phyloP scores from a whole-genome alignment of 306 rosid genomes.

The Malus domestica region DNA sequence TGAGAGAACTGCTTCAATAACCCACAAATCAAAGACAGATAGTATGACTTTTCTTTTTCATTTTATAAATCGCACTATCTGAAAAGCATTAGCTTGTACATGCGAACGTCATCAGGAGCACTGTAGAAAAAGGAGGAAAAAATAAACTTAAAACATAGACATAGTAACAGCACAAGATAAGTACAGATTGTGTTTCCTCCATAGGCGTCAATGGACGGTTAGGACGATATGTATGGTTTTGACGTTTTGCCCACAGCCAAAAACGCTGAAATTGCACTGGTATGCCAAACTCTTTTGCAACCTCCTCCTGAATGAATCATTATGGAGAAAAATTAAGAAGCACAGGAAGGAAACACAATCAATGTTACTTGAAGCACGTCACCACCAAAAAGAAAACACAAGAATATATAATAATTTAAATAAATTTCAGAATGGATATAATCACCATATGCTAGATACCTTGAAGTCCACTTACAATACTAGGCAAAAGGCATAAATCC shows the following conservation, averaged over 20 bases:
- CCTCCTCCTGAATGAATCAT: constrained; percentile 60
- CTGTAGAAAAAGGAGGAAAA: background rate
- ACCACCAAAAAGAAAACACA: background rate
- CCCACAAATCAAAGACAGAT: background rate
- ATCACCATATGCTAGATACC: background rate
- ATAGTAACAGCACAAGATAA: constrained; percentile 17
- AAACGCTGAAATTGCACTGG: constrained; percentile 80
- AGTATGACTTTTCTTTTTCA: background rate
- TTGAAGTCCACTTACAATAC: background rate
- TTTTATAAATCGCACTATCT: background rate
- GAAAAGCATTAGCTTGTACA: background rate
- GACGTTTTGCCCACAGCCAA: constrained; percentile 91
- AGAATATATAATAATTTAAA: background rate
- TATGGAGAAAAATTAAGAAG: background rate
- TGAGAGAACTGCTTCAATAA: background rate
- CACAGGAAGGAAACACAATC: background rate
- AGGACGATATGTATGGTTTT: constrained; percentile 83
- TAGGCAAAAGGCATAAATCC: background rate
- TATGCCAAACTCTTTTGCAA: constrained; percentile 75
- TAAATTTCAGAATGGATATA: background rate
- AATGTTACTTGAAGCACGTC: background rate
- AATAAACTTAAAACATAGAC: background rate
- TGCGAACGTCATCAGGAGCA: background rate
- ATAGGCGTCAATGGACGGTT: constrained; percentile 57
- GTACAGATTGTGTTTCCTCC: constrained; percentile 75